Evolutionary conservation across 805 yeast genomes (phyloP).

Genomic region (Torulaspora indica): DNA sequence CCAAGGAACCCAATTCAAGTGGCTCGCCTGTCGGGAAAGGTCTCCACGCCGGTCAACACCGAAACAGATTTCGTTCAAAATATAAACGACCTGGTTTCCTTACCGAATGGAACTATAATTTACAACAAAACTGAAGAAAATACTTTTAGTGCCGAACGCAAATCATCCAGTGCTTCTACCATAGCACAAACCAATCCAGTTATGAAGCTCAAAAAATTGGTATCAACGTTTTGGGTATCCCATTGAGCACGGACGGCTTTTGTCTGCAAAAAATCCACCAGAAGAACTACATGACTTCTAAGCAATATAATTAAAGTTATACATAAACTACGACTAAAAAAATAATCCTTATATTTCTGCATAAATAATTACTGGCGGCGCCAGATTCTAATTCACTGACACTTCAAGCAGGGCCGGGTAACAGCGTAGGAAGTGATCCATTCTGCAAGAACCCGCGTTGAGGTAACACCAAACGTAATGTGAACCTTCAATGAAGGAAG

Average conservation of each 20-base stretch:
- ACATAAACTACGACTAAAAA: too few relatives aligned
- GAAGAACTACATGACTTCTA: too few relatives aligned
- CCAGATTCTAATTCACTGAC: not conserved
- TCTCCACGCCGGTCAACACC: conserved; percentile 3
- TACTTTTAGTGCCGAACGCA: not conserved
- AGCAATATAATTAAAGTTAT: not conserved
- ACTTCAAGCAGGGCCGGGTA: conserved; percentile 4
- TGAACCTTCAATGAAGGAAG: not conserved
- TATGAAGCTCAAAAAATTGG: not conserved
- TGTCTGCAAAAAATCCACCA: too few relatives aligned
- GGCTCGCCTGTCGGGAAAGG: not conserved
- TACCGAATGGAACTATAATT: conserved; percentile 8
- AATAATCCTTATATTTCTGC: too few relatives aligned
- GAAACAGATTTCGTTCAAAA: conserved; percentile 11
- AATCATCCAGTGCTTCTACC: conserved; percentile 3
- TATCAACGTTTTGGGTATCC: not conserved
- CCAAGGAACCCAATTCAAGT: conserved; percentile 5
- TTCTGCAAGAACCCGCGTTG: not conserved
- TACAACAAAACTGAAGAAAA: conserved; percentile 4
- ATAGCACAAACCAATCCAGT: conserved; percentile 3
- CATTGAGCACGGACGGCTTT: too few relatives aligned
- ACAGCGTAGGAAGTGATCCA: conserved; percentile 1
- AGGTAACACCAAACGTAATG: conserved; percentile 7
- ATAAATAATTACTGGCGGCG: not conserved
- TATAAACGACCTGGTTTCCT: conserved; percentile 2